Evolutionary conservation across 768 basidiomycete species (phyloP), one percentile per base, ranked within the genome.

Genomic region (Kondoa subrosea): DNA sequence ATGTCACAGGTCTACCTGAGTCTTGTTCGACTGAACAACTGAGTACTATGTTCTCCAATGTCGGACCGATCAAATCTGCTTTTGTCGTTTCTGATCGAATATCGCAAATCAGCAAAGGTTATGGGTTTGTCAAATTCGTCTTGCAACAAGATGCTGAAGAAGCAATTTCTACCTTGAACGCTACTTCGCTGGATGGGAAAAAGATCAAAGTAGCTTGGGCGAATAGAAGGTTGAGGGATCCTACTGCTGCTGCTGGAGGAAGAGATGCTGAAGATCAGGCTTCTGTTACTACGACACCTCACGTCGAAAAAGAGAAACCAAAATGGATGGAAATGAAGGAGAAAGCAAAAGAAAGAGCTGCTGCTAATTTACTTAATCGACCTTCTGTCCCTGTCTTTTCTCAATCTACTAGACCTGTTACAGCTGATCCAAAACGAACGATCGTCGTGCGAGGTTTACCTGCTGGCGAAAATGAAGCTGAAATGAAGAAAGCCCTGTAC

Each of bases 71-170:
- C 17, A 84, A 91, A 40, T 86, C 87, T 25, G 92, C 91, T 0
- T 97, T 99, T 74, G 85, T 99, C 4, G 95, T 96, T 25, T 83
- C 85, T 84, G 0, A 84, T 85, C 21, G 78, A 68, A 40, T 40
- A 62, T 56, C 31, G 65, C 67, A 74, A 64, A 76, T 72, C 70
- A 91, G 90, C 0, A 95, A 96, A 76, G 93, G 93, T 71, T 91
- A 97, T 26, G 95, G 95, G 69, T 97, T 95, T 75, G 89, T 96
- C 70, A 86, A 89, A 0, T 97, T 93, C 77, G 85, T 91, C 0
- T 81, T 90, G 67, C 84, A 82, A 67, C 89, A 95, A 73, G 95
- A 97, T 77, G 93, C 91, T 4, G 83, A 89, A 66, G 69, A 68
- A 34, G 69, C 72, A 15, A 64, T 74, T 56, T 40, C 64, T 56